Evolutionary conservation across 163 green algal genomes (phyloP).

Genomic region (Scenedesmus sp.): DNA sequence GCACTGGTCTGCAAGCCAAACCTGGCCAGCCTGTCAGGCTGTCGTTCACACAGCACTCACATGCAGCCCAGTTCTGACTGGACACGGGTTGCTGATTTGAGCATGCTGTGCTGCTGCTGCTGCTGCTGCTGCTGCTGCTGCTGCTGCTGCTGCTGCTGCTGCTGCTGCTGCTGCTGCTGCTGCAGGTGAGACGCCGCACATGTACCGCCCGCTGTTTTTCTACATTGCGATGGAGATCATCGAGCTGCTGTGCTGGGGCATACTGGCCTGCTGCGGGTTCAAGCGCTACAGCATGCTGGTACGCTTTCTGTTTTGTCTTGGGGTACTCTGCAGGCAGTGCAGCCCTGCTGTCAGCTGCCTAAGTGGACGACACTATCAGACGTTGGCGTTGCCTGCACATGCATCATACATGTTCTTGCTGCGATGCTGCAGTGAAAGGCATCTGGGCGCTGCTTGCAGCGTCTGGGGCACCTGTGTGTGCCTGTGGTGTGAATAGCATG

Average conservation of each 20-base stretch:
- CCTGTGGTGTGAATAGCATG: neutral
- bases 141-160: conserved; percentile 7
- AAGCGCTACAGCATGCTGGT: conserved; percentile 16
- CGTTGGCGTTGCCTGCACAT: neutral
- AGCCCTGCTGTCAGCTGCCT: neutral
- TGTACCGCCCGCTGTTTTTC: conserved; percentile 60
- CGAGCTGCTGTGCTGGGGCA: conserved; percentile 39
- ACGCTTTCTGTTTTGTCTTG: neutral
- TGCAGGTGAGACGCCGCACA: conserved; percentile 19
- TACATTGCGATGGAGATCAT: conserved; percentile 63
- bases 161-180: neutral
- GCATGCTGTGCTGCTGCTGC: conserved; percentile 7
- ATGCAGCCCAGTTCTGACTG: no score
- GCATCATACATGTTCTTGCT: no score
- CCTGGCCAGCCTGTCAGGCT: neutral
- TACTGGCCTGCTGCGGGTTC: conserved; percentile 56
- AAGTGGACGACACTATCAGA: neutral
- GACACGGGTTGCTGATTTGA: no score
- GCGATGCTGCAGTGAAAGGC: no score
- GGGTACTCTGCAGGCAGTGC: neutral
- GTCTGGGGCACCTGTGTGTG: no score
- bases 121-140: neutral
- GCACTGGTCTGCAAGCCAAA: no score
- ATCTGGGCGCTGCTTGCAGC: no score
- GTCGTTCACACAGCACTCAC: no score